Percentiles rank a stretch among this genome's conserved stretches.
Conservation (phyloP, 345 rosid genomes). For the rapeseed (Brassica napus) region DNA sequence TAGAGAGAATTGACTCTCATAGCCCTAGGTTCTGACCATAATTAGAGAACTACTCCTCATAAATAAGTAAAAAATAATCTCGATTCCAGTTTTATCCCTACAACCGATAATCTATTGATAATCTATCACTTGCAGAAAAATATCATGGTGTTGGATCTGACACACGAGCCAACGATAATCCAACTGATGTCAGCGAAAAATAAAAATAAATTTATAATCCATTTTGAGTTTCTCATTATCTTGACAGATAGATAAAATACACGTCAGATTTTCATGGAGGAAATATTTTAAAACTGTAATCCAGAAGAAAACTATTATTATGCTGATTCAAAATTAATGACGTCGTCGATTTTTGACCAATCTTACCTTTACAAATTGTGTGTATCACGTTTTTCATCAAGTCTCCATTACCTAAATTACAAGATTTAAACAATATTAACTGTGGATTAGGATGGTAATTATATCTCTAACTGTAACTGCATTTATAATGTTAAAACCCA, state of each 20-base stretch:
- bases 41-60: no score
- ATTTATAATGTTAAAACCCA: background rate
- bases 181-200: slow-evolving; percentile 5
- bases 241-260: slow-evolving; percentile 23
- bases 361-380: background rate
- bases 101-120: no score
- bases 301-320: background rate
- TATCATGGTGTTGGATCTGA: slow-evolving; percentile 25
- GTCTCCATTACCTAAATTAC: background rate
- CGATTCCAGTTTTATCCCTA: no score
- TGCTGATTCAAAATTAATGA: background rate
- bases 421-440: background rate
- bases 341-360: background rate
- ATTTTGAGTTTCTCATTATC: slow-evolving; percentile 18
- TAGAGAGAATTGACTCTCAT: no score
- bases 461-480: background rate
- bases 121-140: background rate
- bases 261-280: slow-evolving; percentile 25
- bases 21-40: no score
- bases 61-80: no score
- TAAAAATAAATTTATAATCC: background rate
- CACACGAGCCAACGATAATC: slow-evolving; percentile 18
- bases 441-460: background rate
- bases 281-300: background rate
- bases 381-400: background rate